Evolutionary conservation across 2,329 filamentous ascomycete genomes (phyloP).

Genomic region (Calonectria honghensis): DNA sequence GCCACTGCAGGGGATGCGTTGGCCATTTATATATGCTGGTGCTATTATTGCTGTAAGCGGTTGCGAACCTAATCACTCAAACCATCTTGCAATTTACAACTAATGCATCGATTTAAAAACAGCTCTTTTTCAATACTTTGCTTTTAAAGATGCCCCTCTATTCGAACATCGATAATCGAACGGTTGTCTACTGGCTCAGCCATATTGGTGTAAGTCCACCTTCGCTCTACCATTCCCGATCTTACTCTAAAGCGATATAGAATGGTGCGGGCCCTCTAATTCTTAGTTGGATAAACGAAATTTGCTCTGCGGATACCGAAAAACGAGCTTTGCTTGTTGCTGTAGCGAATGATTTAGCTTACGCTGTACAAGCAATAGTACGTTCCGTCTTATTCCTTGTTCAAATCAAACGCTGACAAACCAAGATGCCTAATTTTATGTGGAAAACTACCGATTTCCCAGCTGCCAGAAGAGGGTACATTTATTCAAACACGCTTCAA

Average conservation of each 20-base stretch:
- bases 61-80: rapidly evolving
- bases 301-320: conserved; percentile 48
- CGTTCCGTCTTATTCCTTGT: neutral
- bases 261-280: conserved; percentile 49
- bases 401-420: neutral
- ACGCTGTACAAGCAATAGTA: conserved; percentile 48
- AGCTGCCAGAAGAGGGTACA: conserved; percentile 43
- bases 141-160: conserved; percentile 47
- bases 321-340: conserved; percentile 47
- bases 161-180: conserved; percentile 37
- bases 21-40: conserved; percentile 48
- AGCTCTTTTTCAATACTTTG: conserved; percentile 43
- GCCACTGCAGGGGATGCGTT: conserved; percentile 38
- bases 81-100: neutral
- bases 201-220: conserved; percentile 47
- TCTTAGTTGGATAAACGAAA: conserved; percentile 52
- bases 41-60: conserved; percentile 42
- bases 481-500: conserved; percentile 40
- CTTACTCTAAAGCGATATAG: conserved; percentile 8
- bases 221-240: rapidly evolving
- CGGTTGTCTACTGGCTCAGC: conserved; percentile 48
- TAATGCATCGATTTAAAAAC: neutral
- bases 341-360: conserved; percentile 41
- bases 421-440: conserved; percentile 43
- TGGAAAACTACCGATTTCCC: conserved; percentile 48